Percentiles rank a stretch among this genome's conserved stretches.
These are phyloP conservation scores for Metarhizium guizhouense DNA, from an alignment of 2,329 filamentous ascomycete species.

Conservation along the genomic window DNA sequence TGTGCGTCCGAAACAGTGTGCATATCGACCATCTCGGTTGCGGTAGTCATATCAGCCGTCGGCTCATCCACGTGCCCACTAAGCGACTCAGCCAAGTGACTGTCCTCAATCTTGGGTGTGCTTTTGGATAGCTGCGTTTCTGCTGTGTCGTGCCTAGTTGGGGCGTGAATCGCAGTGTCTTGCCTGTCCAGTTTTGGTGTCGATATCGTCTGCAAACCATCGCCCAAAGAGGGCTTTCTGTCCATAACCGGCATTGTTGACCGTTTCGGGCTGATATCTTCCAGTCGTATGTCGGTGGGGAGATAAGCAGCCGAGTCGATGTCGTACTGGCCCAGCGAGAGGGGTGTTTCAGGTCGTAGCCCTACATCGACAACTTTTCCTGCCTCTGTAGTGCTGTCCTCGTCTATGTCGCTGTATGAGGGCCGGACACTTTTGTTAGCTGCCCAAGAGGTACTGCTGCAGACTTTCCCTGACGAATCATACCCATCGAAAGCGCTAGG, in stretches of 20 bases:
- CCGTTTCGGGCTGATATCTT: conserved; percentile 4
- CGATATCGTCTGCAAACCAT: conserved; percentile 4
- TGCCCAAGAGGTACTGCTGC: conserved; percentile 27
- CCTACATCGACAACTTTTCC: not conserved
- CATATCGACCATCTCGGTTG: not conserved
- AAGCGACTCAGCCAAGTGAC: no score
- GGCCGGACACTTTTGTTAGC: conserved; percentile 28
- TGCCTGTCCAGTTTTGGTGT: not conserved
- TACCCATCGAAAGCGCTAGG: conserved; percentile 33
- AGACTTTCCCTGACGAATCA: conserved; percentile 18
- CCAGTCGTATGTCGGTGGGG: not conserved
- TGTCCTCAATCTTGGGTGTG: not conserved
- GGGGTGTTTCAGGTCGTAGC: not conserved
- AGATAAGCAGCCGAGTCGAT: conserved; percentile 1
- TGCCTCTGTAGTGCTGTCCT: conserved; percentile 12
- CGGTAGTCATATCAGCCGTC: not conserved
- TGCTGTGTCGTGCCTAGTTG: not conserved
- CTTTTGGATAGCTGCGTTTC: not conserved
- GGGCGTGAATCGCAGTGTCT: not conserved
- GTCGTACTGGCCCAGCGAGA: not conserved
- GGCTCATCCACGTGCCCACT: not conserved
- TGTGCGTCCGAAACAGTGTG: not conserved
- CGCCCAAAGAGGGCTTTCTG: conserved; percentile 7
- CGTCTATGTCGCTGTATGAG: conserved; percentile 27
- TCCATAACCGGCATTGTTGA: not conserved